Evolutionary conservation across 768 basidiomycete genomes (phyloP).

Genomic region (Xerocomus potaroensis): DNA sequence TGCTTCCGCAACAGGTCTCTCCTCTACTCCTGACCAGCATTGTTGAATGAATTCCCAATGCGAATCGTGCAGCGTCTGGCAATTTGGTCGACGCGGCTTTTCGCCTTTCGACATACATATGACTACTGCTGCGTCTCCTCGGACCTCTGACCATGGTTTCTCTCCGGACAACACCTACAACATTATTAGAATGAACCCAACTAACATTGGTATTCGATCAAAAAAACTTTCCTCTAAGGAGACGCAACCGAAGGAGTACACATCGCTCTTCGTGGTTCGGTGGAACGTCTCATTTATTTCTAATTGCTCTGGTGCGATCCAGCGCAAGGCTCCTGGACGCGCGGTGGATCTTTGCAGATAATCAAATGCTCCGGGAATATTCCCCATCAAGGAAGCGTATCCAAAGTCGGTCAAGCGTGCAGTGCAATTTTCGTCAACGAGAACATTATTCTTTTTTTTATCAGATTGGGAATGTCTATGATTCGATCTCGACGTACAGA

Average conservation of each 20-base stretch:
- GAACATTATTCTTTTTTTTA: conserved; percentile 10
- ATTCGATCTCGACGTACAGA: conserved; percentile 1
- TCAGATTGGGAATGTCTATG: background rate
- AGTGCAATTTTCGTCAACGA: conserved; percentile 18
- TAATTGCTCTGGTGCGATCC: background rate
- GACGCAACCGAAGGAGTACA: background rate
- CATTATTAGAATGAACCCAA: background rate
- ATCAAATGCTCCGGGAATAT: background rate
- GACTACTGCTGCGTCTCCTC: background rate
- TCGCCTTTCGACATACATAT: no score
- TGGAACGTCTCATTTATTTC: background rate
- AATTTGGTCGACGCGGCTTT: no score
- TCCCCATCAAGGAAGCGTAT: no score
- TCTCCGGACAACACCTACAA: background rate
- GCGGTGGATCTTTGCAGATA: background rate
- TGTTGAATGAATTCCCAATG: no score
- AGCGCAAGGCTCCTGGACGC: background rate
- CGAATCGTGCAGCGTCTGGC: no score
- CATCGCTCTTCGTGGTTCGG: background rate
- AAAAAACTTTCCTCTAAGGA: background rate
- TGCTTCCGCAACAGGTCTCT: no score
- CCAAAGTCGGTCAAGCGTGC: conserved; percentile 44
- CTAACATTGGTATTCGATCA: background rate
- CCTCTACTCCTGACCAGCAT: no score
- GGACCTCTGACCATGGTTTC: background rate